These are phyloP conservation scores for Xylariaceae sp. DNA, from an alignment of 2,329 filamentous ascomycete species.

Conservation along the genomic window DNA sequence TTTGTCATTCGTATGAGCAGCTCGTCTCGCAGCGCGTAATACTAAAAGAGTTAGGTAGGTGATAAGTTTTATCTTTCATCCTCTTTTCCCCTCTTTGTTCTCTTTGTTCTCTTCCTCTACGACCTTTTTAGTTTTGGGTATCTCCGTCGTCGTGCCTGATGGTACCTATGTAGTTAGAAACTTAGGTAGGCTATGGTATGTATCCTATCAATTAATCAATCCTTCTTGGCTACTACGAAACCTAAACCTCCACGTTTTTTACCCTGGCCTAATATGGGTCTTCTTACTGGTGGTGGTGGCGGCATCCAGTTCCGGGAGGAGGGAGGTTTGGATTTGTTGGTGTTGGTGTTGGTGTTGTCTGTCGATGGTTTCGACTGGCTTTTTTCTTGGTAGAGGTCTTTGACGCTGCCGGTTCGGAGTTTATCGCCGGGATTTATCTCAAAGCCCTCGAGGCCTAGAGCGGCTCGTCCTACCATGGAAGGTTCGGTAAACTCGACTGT, in stretches of 20 bases:
- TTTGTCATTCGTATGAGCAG: constrained; percentile 9
- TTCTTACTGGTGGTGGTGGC: constrained; percentile 39
- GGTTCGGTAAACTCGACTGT: constrained; percentile 75
- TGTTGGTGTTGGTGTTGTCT: constrained; percentile 28
- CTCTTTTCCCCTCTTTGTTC: no score
- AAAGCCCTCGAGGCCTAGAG: constrained; percentile 51
- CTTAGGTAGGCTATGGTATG: no score
- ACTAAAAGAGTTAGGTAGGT: background rate
- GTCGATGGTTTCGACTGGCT: constrained; percentile 37
- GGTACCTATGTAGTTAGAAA: no score
- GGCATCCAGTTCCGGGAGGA: constrained; percentile 35
- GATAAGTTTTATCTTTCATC: no score
- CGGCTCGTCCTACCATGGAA: constrained; percentile 65
- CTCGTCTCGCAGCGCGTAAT: constrained; percentile 10
- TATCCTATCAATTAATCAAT: constrained; percentile 1
- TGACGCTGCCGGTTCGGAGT: constrained; percentile 49
- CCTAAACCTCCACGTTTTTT: constrained; percentile 35
- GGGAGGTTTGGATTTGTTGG: background rate
- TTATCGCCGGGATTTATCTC: constrained; percentile 48
- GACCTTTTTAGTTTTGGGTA: background rate
- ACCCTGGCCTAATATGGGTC: constrained; percentile 37
- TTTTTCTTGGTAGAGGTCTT: constrained; percentile 49
- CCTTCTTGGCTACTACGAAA: constrained; percentile 33
- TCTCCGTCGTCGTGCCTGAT: constrained; percentile 10
- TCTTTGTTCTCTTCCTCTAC: no score